Base-by-base conservation (phyloP, 1,284 basidiomycete genomes). In the Trichosporon inkin region DNA sequence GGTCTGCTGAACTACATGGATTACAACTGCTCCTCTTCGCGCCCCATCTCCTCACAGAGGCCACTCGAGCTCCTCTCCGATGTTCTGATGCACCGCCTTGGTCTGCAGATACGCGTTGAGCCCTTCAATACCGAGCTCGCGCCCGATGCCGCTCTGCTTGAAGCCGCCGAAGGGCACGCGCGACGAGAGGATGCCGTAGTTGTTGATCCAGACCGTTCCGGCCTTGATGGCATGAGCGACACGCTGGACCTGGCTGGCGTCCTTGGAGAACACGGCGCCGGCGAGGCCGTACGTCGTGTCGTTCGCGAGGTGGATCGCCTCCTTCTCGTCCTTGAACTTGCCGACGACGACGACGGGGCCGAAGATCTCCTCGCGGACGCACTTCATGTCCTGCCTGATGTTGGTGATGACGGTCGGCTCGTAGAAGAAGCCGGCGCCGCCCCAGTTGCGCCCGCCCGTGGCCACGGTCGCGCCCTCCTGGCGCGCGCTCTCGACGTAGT, bases 151-250 rank as follows among this genome's bases (percentile, higher is more conserved):
- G 61, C 83, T 85, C 71, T 86, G 86, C 79, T 93, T 94, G 82
- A 91, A 94, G 14, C 94, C 93, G 22, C 93, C 94, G 69, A 96
- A 96, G 0, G 94, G 92, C 38, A 90, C 89, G 61, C 90, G 89
- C 74, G 88, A 89, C 72, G 84, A 84, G 53, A 92, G 74, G 7
- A 89, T 61, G 67, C 88, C 89, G 78, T 94, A 95, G 74, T 90
- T 86, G 77, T 94, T 95, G 61, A 91, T 82, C 91, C 90, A 93
- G 35, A 92, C 76, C 0, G 78, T 79, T 10, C 92, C 92, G 19
- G 92, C 91, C 70, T 92, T 87, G 40, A 96, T 80, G 34, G 85
- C 86, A 34, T 84, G 84, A 2, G 90, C 86, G 39, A 95, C 88
- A 37, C 92, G 84, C 82, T 90, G 88, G 70, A 88, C 90, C 75